Conservation (phyloP, 2,329 filamentous ascomycete genomes). For the Botryotinia narcissicola region DNA sequence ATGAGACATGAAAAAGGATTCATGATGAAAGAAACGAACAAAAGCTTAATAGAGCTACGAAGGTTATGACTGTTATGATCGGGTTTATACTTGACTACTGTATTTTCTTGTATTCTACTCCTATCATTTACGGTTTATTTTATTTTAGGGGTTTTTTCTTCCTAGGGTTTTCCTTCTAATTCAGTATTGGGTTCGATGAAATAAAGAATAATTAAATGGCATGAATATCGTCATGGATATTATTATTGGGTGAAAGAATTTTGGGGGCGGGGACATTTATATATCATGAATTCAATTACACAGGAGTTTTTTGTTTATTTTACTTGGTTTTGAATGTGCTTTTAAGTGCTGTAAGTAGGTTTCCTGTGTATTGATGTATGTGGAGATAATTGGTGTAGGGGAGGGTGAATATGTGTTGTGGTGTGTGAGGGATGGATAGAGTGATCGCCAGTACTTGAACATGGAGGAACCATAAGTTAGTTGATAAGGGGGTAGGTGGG, state of each 20-base stretch:
- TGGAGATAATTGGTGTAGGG: background rate
- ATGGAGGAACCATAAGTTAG: too few species aligned
- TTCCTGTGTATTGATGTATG: background rate
- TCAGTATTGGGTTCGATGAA: background rate
- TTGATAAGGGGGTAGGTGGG: background rate
- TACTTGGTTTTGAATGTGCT: background rate
- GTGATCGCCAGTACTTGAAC: background rate
- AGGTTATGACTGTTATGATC: constrained; percentile 20
- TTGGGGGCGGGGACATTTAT: background rate
- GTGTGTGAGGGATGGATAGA: background rate
- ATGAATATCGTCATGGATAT: background rate
- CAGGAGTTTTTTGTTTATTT: background rate
- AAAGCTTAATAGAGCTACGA: constrained; percentile 20
- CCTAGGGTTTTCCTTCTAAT: constrained; percentile 1
- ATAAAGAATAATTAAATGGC: background rate
- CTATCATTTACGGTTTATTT: constrained; percentile 17
- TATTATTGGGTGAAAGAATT: background rate
- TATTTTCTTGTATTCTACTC: constrained; percentile 21
- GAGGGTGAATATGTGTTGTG: too few species aligned
- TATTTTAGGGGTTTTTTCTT: background rate
- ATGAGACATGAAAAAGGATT: background rate
- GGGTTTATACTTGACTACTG: constrained; percentile 20
- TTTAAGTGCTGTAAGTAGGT: background rate
- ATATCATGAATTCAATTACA: constrained; percentile 10
- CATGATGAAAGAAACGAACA: constrained; percentile 14